Conservation (phyloP, 495 filamentous ascomycete genomes). For the Evansstolkia leycettana region DNA sequence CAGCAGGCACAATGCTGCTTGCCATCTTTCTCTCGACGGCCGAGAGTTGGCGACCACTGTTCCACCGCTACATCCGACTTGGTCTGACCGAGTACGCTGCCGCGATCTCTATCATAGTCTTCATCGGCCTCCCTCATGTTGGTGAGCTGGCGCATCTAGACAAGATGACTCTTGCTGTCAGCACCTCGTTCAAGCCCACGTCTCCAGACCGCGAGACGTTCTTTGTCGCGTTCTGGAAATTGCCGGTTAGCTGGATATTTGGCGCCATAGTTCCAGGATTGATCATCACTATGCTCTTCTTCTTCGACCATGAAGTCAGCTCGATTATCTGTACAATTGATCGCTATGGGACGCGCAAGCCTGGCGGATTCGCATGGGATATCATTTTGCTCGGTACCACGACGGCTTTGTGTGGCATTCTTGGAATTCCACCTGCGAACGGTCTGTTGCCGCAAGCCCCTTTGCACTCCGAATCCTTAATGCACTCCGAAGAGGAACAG, state of each 20-base stretch:
- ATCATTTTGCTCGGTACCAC: slow-evolving; percentile 56
- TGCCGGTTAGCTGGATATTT: slow-evolving; percentile 51
- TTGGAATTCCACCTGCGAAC: slow-evolving; percentile 59
- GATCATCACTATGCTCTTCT: slow-evolving; percentile 60
- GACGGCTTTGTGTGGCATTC: slow-evolving; percentile 54
- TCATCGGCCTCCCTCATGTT: slow-evolving; percentile 56
- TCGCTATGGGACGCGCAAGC: slow-evolving; percentile 53
- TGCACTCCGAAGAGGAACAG: slow-evolving; percentile 41
- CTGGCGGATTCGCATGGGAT: slow-evolving; percentile 60
- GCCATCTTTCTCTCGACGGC: slow-evolving; percentile 55
- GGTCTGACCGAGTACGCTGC: slow-evolving; percentile 57
- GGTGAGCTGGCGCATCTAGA: slow-evolving; percentile 51
- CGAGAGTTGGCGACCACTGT: slow-evolving; percentile 51
- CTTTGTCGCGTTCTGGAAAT: slow-evolving; percentile 54
- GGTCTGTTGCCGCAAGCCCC: slow-evolving; percentile 61
- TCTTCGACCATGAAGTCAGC: slow-evolving; percentile 64
- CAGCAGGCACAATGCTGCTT: slow-evolving; percentile 54
- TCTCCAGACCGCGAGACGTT: slow-evolving; percentile 45
- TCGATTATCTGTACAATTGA: slow-evolving; percentile 65
- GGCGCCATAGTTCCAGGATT: slow-evolving; percentile 50
- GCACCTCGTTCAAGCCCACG: slow-evolving; percentile 45
- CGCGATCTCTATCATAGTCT: slow-evolving; percentile 56
- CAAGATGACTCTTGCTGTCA: slow-evolving; percentile 48
- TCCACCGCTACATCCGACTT: slow-evolving; percentile 55
- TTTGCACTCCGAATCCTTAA: slow-evolving; percentile 53